phyloP scores from a whole-genome alignment of 257 asterid genomes.

The Rubia yunnanensis region DNA sequence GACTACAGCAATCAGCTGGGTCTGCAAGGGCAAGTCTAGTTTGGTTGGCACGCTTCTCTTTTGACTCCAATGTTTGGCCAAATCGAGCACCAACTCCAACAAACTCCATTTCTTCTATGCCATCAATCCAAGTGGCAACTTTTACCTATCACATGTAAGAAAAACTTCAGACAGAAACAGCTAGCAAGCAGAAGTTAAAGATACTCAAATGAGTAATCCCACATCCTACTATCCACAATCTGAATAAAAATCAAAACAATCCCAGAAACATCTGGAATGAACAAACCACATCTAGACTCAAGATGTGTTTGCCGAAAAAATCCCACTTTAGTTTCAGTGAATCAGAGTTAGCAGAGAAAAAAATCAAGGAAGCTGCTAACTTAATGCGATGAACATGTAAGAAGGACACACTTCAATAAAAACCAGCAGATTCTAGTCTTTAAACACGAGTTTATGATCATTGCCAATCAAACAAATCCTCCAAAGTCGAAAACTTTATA shows the following conservation, averaged over 20 bases:
- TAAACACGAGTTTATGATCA: not conserved
- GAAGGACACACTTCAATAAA: not conserved
- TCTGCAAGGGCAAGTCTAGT: conserved; percentile 71
- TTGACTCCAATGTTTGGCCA: conserved; percentile 84
- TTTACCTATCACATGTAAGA: conserved; percentile 50
- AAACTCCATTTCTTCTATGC: conserved; percentile 64
- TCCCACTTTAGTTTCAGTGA: too few relatives aligned
- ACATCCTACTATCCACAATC: not conserved
- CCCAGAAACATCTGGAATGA: not conserved
- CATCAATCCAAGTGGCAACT: conserved; percentile 79
- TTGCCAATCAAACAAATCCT: not conserved
- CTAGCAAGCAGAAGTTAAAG: too few relatives aligned
- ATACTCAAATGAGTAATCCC: not conserved
- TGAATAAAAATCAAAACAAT: not conserved
- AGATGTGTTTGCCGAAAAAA: too few relatives aligned
- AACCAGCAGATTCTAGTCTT: not conserved
- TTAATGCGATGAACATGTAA: not conserved
- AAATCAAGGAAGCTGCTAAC: not conserved
- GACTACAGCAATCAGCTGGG: conserved; percentile 86
- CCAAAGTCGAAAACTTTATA: not conserved
- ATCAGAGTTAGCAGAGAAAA: not conserved
- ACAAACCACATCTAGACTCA: too few relatives aligned
- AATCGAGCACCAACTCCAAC: conserved; percentile 98
- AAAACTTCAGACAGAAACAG: conserved; percentile 3
- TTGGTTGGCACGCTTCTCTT: conserved; percentile 91